Evolutionary conservation across 2,329 filamentous ascomycete species (phyloP), one percentile per base, ranked within the genome.

Genomic region (Colletotrichum gigasporum): DNA sequence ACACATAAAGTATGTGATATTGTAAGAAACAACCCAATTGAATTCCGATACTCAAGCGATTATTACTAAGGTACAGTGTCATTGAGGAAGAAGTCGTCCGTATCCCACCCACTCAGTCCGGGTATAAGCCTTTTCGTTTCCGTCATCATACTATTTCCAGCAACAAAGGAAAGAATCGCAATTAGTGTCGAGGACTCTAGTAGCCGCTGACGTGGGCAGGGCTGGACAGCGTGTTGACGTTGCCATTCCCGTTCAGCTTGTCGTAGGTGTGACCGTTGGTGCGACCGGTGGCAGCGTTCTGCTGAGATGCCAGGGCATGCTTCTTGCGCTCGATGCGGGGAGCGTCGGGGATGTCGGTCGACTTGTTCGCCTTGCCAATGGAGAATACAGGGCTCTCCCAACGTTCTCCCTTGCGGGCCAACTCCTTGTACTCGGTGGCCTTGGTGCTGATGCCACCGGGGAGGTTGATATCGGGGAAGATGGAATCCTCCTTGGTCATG

Each of bases 371-470:
- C 42, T 81, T 86, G 48, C 96, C 95, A 71, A 98, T 91, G 65
- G 88, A 90, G 83, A 99, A 99, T 72, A 99, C 89, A 9, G 95
- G 93, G 66, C 92, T 96, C 83, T 97, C 91, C 96, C 96, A 99
- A 77, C 89, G 90, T 59, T 97, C 92, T 54, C 96, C 96, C 87
- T 96, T 93, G 69, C 83, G 84, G 8, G 95, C 93, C 62, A 97
- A 85, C 20, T 97, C 89, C 81, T 89, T 93, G 85, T 96, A 98
- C 78, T 97, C 93, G 22, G 93, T 96, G 9, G 95, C 94, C 87
- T 97, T 97, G 81, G 88, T 90, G 70, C 92, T 96, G 76, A 97
- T 95, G 58, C 94, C 94, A 30, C 92, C 92, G 24, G 94, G 94
- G 5, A 99, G 85, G 61, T 90, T 85, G 74, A 99, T 90, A 74